Evolutionary conservation across 768 basidiomycete species (phyloP).

Genomic region (Trametes meyenii): DNA sequence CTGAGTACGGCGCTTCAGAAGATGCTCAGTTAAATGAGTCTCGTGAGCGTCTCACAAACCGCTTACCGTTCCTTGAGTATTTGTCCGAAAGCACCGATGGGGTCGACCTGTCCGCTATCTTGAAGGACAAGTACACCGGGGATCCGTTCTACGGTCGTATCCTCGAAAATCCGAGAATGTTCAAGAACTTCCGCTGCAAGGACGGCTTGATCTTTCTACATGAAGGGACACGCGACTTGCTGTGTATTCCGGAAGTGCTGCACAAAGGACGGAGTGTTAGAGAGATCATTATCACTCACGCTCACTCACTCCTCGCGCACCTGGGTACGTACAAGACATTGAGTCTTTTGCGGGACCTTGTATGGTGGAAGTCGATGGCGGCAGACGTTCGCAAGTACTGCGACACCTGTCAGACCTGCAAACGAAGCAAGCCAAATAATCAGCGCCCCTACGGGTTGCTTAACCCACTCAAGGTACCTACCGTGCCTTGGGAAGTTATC

Average conservation of each 20-base stretch:
- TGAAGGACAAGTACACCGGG: conserved; percentile 29
- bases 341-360: conserved; percentile 33
- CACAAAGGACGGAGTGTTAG: conserved; percentile 22
- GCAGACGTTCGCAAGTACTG: conserved; percentile 33
- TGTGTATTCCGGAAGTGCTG: conserved; percentile 32
- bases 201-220: conserved; percentile 30
- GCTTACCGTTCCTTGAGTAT: neutral
- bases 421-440: conserved; percentile 18
- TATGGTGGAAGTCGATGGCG: conserved; percentile 39
- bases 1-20: neutral
- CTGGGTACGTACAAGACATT: conserved; percentile 40
- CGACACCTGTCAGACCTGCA: conserved; percentile 20
- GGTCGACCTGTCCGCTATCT: conserved; percentile 6
- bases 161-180: conserved; percentile 26
- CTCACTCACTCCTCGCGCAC: conserved; percentile 44
- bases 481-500: conserved; percentile 29
- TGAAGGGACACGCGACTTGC: neutral
- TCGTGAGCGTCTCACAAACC: no score
- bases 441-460: conserved; percentile 29
- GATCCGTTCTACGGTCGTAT: conserved; percentile 38
- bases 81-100: neutral
- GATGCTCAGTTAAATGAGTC: neutral
- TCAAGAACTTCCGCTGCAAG: conserved; percentile 29
- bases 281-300: conserved; percentile 38
- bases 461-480: conserved; percentile 25